Percentiles rank a stretch among this genome's conserved stretches.
phyloP scores from a whole-genome alignment of 169 alveolate species.

The Plasmodium falciparum region DNA sequence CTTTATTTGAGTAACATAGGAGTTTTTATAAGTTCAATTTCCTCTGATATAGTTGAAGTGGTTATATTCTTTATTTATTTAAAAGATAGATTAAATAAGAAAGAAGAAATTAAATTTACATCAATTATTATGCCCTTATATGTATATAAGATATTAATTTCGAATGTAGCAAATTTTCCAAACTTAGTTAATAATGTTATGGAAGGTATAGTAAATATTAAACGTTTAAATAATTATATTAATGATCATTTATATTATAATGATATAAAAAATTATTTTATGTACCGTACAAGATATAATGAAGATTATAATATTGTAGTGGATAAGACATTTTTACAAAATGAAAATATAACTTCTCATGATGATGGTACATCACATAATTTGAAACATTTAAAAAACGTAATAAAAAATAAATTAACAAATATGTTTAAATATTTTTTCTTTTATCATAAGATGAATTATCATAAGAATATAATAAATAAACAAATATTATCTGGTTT shows the following conservation, averaged over 20 bases:
- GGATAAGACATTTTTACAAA: slow-evolving; percentile 5
- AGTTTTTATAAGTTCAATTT: slow-evolving; percentile 42
- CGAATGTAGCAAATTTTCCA: slow-evolving; percentile 45
- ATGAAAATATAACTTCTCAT: background rate
- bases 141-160: slow-evolving; percentile 58
- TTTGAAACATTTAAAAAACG: background rate
- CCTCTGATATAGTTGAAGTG: slow-evolving; percentile 69
- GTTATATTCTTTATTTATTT: slow-evolving; percentile 36
- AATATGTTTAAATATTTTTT: slow-evolving; percentile 4
- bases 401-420: slow-evolving; percentile 1
- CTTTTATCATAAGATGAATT: slow-evolving; percentile 4
- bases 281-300: slow-evolving; percentile 16
- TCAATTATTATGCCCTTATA: slow-evolving; percentile 58
- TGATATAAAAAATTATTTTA: slow-evolving; percentile 52
- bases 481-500: slow-evolving; percentile 23
- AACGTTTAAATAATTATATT: slow-evolving; percentile 44
- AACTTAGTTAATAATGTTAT: slow-evolving; percentile 48
- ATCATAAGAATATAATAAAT: slow-evolving; percentile 26
- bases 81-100: slow-evolving; percentile 36
- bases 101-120: slow-evolving; percentile 34
- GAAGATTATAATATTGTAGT: background rate
- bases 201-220: slow-evolving; percentile 38
- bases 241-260: slow-evolving; percentile 40
- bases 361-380: no score
- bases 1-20: slow-evolving; percentile 48